Evolutionary conservation across 768 basidiomycete genomes (phyloP).

Genomic region (Coprinopsis strossmayeri): DNA sequence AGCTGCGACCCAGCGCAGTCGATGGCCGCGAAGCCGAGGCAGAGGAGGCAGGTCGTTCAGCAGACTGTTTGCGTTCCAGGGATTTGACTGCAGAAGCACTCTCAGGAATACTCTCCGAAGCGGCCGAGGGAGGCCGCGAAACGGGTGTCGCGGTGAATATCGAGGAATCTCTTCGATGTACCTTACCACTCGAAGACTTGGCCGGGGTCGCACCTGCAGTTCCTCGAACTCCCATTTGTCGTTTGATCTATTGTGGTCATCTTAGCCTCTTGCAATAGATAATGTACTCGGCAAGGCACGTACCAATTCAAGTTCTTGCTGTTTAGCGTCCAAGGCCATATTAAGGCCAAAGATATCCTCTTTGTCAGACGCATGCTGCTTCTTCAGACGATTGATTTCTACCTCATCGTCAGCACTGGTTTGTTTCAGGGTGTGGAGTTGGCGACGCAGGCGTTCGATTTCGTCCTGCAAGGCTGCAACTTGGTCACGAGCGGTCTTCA

Average conservation of each 20-base stretch:
- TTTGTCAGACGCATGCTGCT: conserved; percentile 58
- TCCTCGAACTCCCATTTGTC: conserved; percentile 49
- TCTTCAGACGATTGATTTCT: conserved; percentile 65
- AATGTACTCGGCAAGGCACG: conserved; percentile 22
- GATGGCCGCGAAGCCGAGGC: conserved; percentile 30
- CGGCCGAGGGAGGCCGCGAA: conserved; percentile 48
- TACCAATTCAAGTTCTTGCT: conserved; percentile 89
- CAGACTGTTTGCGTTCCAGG: conserved; percentile 31
- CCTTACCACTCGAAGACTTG: conserved; percentile 27
- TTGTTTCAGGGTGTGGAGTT: conserved; percentile 66
- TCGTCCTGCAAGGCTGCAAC: conserved; percentile 48
- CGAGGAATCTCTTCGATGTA: conserved; percentile 48
- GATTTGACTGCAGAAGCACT: conserved; percentile 17
- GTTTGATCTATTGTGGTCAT: conserved; percentile 45
- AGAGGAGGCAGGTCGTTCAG: conserved; percentile 26
- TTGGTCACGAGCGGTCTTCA: conserved; percentile 42
- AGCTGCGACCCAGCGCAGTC: conserved; percentile 22
- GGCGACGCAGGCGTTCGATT: conserved; percentile 49
- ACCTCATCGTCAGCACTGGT: conserved; percentile 84
- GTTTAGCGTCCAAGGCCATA: conserved; percentile 89
- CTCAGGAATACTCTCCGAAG: conserved; percentile 46
- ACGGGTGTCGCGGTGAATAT: conserved; percentile 49
- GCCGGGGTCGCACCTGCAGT: conserved; percentile 54
- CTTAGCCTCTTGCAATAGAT: conserved; percentile 5
- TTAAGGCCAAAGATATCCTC: conserved; percentile 82